Conservation (phyloP, 1,284 basidiomycete species). For the Apiotrichum veenhuisii region DNA sequence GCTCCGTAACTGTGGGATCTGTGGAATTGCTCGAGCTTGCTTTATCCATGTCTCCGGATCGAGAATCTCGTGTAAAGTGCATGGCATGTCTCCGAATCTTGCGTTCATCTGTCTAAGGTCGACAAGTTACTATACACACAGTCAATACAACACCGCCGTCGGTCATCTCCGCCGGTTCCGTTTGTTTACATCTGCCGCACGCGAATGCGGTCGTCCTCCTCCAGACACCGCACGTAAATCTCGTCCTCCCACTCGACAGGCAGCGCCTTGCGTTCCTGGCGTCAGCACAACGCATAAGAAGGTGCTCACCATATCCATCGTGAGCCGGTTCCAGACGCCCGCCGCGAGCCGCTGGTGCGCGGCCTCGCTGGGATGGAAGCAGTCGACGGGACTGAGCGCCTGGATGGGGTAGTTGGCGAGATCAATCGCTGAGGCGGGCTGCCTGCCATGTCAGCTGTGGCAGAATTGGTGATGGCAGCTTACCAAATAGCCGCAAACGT, state of each 20-base stretch:
- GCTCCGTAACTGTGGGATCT: too few relatives aligned
- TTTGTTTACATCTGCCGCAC: slow-evolving; percentile 3
- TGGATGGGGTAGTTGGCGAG: slow-evolving; percentile 44
- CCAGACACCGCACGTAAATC: slow-evolving; percentile 39
- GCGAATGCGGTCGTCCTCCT: slow-evolving; percentile 39
- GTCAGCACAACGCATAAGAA: not conserved
- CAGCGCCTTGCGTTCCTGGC: slow-evolving; percentile 29
- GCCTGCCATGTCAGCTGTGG: slow-evolving; percentile 31
- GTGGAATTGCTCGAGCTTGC: too few relatives aligned
- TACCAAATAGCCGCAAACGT: slow-evolving; percentile 42
- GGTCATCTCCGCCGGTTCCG: too few relatives aligned
- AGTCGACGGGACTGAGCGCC: slow-evolving; percentile 47
- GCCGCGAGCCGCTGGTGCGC: slow-evolving; percentile 47
- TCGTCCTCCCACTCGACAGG: slow-evolving; percentile 44
- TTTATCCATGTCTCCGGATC: too few relatives aligned
- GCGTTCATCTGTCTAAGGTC: too few relatives aligned
- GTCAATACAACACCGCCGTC: too few relatives aligned
- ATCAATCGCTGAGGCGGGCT: slow-evolving; percentile 44
- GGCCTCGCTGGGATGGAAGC: slow-evolving; percentile 48
- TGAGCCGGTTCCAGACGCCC: slow-evolving; percentile 48
- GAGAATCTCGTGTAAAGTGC: too few relatives aligned
- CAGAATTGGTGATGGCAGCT: not conserved
- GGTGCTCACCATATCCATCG: slow-evolving; percentile 4
- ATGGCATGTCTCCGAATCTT: too few relatives aligned
- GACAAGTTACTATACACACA: too few relatives aligned